Evolutionary conservation across 176 grass and related monocot species (phyloP).

Genomic region (Rhipidocladum racemiflorum): DNA sequence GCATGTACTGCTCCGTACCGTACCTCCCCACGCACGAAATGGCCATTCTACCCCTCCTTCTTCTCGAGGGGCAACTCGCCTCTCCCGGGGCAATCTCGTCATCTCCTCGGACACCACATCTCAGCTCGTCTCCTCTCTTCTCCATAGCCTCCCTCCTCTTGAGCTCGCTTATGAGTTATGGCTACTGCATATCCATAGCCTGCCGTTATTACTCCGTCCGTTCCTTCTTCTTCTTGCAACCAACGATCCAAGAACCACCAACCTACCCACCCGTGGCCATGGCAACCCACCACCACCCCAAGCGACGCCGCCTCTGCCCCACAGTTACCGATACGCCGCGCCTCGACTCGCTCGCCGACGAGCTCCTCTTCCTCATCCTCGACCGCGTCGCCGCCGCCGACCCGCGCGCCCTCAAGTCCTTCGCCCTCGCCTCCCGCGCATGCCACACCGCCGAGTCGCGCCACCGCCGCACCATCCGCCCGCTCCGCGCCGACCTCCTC

Average conservation of each 20-base stretch:
- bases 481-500: constrained; percentile 60
- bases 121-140: background rate
- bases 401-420: constrained; percentile 65
- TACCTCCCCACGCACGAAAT: background rate
- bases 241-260: background rate
- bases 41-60: rapidly evolving
- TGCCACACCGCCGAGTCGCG: constrained; percentile 66
- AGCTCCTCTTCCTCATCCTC: constrained; percentile 70
- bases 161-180: background rate
- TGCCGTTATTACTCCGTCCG: background rate
- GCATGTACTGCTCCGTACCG: constrained; percentile 19
- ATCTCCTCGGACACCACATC: background rate
- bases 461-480: constrained; percentile 64
- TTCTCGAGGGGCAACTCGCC: background rate
- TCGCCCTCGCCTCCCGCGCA: constrained; percentile 64
- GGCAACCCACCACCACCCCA: background rate
- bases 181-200: background rate
- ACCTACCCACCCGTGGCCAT: background rate
- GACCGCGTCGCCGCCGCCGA: constrained; percentile 50
- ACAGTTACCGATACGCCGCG: background rate
- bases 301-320: constrained; percentile 18
- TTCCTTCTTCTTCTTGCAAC: background rate
- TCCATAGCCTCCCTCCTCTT: background rate
- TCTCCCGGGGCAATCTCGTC: background rate
- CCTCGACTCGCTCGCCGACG: constrained; percentile 53